These are phyloP conservation scores for Talaromyces sp. DNA, from an alignment of 2,329 filamentous ascomycete species.

Conservation along the genomic window DNA sequence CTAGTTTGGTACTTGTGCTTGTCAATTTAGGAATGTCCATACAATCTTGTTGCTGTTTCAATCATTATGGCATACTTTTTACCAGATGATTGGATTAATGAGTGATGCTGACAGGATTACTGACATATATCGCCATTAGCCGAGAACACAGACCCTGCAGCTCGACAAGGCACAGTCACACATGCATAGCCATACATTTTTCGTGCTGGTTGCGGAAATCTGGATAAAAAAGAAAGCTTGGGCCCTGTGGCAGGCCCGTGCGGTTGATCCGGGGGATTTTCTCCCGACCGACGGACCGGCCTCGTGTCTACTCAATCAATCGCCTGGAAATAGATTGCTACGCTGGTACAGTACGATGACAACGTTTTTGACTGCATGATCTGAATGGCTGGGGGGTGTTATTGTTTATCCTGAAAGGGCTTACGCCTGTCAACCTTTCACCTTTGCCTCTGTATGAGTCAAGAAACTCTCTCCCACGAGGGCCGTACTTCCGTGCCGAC, in stretches of 20 bases:
- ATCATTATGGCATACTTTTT: neutral
- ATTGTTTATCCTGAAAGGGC: neutral
- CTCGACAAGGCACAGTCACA: neutral
- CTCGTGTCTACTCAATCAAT: neutral
- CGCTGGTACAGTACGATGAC: neutral
- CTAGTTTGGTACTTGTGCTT: neutral
- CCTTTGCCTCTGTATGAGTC: neutral
- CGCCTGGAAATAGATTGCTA: neutral
- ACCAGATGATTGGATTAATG: neutral
- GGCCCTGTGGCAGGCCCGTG: conserved; percentile 7
- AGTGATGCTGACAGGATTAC: neutral
- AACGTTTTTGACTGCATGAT: neutral
- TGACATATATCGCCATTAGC: neutral
- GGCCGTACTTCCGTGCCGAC: conserved; percentile 9
- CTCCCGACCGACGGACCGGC: conserved; percentile 7
- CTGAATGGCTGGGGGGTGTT: neutral
- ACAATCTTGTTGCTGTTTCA: neutral
- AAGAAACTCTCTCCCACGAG: neutral
- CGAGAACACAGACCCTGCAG: neutral
- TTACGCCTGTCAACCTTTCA: neutral
- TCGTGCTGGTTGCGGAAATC: neutral
- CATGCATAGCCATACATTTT: neutral
- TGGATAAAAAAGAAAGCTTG: conserved; percentile 5
- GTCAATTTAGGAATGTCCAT: neutral
- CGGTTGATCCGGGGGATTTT: conserved; percentile 13